Conservation (phyloP, 352 stramenopile species). For the Phytophthora podocarpi region DNA sequence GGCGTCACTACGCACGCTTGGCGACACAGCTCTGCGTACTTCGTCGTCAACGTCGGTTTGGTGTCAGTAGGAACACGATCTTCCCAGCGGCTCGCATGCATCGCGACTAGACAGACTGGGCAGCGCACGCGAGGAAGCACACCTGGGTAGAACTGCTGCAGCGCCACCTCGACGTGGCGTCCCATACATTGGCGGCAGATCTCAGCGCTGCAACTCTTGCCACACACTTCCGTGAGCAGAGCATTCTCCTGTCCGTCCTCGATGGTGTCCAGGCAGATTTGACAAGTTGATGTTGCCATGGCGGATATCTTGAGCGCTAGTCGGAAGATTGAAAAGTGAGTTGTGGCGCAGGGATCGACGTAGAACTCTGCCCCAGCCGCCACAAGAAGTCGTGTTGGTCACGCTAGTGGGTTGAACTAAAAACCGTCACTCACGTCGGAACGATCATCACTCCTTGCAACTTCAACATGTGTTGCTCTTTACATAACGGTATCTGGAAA, state of each 20-base stretch:
- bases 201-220: conserved; percentile 20
- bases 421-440: not conserved
- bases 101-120: conserved; percentile 27
- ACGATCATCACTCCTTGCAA: not conserved
- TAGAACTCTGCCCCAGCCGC: too few relatives aligned
- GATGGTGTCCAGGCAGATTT: conserved; percentile 44
- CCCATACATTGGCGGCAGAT: conserved; percentile 32
- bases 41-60: not conserved
- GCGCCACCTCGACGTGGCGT: conserved; percentile 28
- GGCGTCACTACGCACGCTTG: conserved; percentile 30
- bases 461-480: too few relatives aligned
- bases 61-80: not conserved
- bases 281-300: conserved; percentile 29
- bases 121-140: conserved; percentile 38
- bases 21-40: conserved; percentile 28
- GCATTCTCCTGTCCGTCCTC: not conserved
- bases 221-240: conserved; percentile 16
- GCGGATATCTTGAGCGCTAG: not conserved
- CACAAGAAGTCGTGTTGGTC: too few relatives aligned
- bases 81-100: conserved; percentile 30
- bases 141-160: conserved; percentile 35
- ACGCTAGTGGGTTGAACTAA: too few relatives aligned
- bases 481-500: too few relatives aligned
- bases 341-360: too few relatives aligned
- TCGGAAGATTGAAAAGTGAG: conserved; percentile 2